Evolutionary conservation across 2,329 filamentous ascomycete genomes (phyloP), one percentile per base, ranked within the genome.

Genomic region (Trichoderma sp.): DNA sequence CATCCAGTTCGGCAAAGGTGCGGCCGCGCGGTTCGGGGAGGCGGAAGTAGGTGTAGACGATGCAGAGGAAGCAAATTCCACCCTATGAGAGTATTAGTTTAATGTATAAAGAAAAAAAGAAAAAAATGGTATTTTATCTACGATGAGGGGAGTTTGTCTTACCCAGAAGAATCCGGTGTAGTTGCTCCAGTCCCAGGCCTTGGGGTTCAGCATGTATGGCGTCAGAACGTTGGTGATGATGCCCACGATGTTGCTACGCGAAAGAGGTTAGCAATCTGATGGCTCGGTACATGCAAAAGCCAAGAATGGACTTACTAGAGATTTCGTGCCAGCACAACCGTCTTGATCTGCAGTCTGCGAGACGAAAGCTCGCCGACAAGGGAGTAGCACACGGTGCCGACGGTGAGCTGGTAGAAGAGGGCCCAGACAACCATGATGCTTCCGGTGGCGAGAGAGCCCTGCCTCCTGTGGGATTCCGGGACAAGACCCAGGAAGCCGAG

Each of bases 181-280:
- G 80, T 95, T 95, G 69, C 87, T 84, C 93, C 93, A 97, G 79
- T 96, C 83, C 93, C 94, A 97, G 0, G 88, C 90, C 1, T 83
- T 85, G 0, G 93, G 92, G 80, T 97, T 97, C 50, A 97, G 85
- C 93, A 97, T 97, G 80, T 96, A 97, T 0, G 93, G 93, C 0
- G 92, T 96, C 48, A 97, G 79, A 4, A 97, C 90, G 60, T 88
- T 90, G 75, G 89, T 92, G 73, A 97, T 80, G 72, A 97, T 97
- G 70, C 87, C 90, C 52, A 94, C 91, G 60, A 97, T 82, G 74
- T 95, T 94, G 83, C 86, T 87, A 58, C 58, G 66, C 71, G 56
- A 71, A 6, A 39, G 17, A 37, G 25, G 50, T 57, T 13, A 35
- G 17, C 29, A 37, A 19, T 7, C 5, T n/a, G 12, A 60, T 67